phyloP scores from a whole-genome alignment of 768 basidiomycete species.

The Erythrobasidium yunnanense region DNA sequence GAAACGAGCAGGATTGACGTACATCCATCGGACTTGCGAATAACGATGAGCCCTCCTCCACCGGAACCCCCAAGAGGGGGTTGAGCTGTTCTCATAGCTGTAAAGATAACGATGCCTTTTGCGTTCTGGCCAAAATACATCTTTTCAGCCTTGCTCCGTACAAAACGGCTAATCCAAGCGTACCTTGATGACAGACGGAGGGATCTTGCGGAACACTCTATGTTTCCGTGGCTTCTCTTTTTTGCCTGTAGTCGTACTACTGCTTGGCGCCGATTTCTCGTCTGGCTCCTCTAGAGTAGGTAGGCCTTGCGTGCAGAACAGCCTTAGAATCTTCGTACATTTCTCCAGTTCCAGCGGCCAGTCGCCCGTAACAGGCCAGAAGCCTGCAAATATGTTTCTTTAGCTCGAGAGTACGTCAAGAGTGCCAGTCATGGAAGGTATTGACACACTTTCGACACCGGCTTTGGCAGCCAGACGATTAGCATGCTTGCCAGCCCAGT shows the following conservation, averaged over 20 bases:
- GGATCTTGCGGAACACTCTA: slow-evolving; percentile 34
- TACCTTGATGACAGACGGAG: slow-evolving; percentile 31
- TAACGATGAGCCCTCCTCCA: slow-evolving; percentile 30
- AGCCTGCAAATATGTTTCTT: too few relatives aligned
- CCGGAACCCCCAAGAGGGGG: too few relatives aligned
- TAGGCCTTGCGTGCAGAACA: slow-evolving; percentile 34
- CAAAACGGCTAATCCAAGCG: too few relatives aligned
- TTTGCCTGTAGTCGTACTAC: too few relatives aligned
- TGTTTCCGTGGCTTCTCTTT: slow-evolving; percentile 2
- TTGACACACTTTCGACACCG: too few relatives aligned
- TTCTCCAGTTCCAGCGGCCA: slow-evolving; percentile 35
- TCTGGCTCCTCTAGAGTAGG: slow-evolving; percentile 19
- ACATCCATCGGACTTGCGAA: slow-evolving; percentile 28
- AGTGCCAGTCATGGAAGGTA: too few relatives aligned
- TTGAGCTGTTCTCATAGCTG: too few relatives aligned
- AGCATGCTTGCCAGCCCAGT: slow-evolving; percentile 19
- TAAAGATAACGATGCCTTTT: too few relatives aligned
- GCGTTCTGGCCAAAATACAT: too few relatives aligned
- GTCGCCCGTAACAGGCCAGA: slow-evolving; percentile 31
- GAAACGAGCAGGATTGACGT: not conserved
- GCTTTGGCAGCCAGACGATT: not conserved
- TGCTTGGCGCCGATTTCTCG: too few relatives aligned
- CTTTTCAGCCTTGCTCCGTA: too few relatives aligned
- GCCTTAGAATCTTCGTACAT: slow-evolving; percentile 33
- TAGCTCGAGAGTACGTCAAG: too few relatives aligned